Evolutionary conservation across 306 rosid species (phyloP), one percentile per base, ranked within the genome.

Genomic region (Lathyrus aphaca): DNA sequence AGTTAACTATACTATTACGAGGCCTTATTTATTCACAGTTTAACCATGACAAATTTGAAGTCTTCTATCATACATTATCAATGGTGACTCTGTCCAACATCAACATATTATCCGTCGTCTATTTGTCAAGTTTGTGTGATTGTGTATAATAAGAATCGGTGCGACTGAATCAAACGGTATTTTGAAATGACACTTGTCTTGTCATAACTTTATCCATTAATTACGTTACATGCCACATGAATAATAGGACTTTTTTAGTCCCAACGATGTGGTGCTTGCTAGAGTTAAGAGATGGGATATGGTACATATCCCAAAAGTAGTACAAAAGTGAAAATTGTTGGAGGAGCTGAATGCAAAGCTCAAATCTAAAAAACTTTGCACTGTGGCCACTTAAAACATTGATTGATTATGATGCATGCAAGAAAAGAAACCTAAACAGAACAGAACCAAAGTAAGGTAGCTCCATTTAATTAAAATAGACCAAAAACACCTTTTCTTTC

Each of bases 351-450:
- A 72, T 51, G 64, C 81, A 73, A 54, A 61, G 68, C 75, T 73
- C 71, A 73, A 79, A 73, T 63, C 71, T 51, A 57, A 19, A 46
- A 58, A 56, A 4, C 79, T 75, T 71, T 75, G 62, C 86, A 85
- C 85, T 81, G 81, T 79, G 85, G 73, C 91, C 89, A 87, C 86
- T 77, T 55, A 13, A 27, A 42, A 79, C 84, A 78, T 87, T 80
- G 64, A 29, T 56, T 56, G 39, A 78, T 70, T 89, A 81, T 53
- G 76, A 70, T 80, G 81, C 79, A 79, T 79, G 79, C 77, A 66
- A 79, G 55, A 69, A 86, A 77, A 70, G 82, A 73, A 82, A 77
- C 77, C 39, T 74, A 64, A 61, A 81, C 80, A 80, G 30, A 64
- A 80, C 80, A 80, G 80, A 69, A 60, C 8, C 38, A 60, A 80